Evolutionary conservation across 2,329 filamentous ascomycete species (phyloP), one percentile per base, ranked within the genome.

Genomic region (Aspergillus pseudonomiae): DNA sequence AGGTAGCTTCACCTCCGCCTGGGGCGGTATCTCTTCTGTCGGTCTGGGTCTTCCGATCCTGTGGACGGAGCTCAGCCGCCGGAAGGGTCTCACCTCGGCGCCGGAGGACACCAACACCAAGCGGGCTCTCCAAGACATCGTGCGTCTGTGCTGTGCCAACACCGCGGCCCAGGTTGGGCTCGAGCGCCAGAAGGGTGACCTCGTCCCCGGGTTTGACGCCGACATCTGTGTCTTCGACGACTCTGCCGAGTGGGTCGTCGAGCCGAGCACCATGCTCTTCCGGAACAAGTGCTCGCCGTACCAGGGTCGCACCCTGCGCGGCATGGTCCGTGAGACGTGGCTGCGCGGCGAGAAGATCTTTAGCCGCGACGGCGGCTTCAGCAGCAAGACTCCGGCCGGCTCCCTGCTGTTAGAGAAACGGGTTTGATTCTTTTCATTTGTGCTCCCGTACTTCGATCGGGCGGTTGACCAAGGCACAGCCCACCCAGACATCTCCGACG

Each of bases 191-290:
- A 97, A 97, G 81, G 94, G 94, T n/a, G 89, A 89, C 59, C 79
- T 97, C 46, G 86, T 84, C 63, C 90, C 88, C 0, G 94, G 94
- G 0, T 90, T 93, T 79, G 94, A 98, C 78, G 94, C 90, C 0
- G 94, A 98, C 75, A 85, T 98, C 50, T 95, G 92, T 70, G 89
- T 98, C 19, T 97, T 98, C 75, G 94, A 98, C 75, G 93, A 96
- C 67, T 80, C 84, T n/a, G 88, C 88, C 26, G 85, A 86, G 69
- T 99, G 94, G 85, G 85, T 88, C 28, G 89, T 96, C 59, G 81
- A 86, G 63, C 83, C 86, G 21, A 88, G 86, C 65, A 92, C 93
- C 57, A 96, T 99, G 93, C 86, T 95, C 69, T 99, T 96, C 86
- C 89, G 93, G 78, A 97, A 97, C 79, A 92, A 93, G 74, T 94